Percentiles rank a stretch among this genome's conserved stretches.
phyloP scores from a whole-genome alignment of 1,284 basidiomycete species.

The Pseudozyma flocculosa region DNA sequence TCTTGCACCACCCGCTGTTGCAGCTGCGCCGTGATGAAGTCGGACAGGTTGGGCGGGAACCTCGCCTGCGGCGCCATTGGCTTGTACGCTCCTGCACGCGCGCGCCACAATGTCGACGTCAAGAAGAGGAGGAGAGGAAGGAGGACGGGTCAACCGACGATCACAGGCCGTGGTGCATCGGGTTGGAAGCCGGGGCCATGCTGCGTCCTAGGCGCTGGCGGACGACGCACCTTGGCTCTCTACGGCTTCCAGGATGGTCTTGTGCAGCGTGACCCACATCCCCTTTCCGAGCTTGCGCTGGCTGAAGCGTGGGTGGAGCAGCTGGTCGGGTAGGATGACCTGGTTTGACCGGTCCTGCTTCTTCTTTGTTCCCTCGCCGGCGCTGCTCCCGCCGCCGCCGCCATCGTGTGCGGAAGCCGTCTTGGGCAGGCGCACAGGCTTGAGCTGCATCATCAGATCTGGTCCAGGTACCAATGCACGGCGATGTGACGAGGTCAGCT shows the following conservation, averaged over 20 bases:
- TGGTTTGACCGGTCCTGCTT: neutral
- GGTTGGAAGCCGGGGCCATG: too few species aligned
- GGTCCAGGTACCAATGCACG: too few species aligned
- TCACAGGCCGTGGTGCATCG: too few species aligned
- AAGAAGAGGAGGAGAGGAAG: too few species aligned
- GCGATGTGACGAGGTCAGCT: too few species aligned
- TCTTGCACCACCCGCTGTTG: slow-evolving; percentile 16
- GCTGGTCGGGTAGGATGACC: slow-evolving; percentile 13
- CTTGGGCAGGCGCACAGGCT: slow-evolving; percentile 10
- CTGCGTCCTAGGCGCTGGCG: too few species aligned
- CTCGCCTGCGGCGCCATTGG: too few species aligned
- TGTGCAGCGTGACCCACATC: slow-evolving; percentile 9
- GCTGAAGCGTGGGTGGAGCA: slow-evolving; percentile 10
- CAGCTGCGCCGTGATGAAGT: slow-evolving; percentile 11
- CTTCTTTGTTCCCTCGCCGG: neutral
- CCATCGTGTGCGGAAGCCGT: neutral
- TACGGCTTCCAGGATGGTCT: slow-evolving; percentile 1
- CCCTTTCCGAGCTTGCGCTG: slow-evolving; percentile 8
- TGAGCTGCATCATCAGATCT: slow-evolving; percentile 17
- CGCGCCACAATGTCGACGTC: too few species aligned
- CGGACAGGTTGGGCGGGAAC: neutral
- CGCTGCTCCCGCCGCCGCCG: neutral
- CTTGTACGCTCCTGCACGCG: too few species aligned
- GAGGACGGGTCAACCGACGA: too few species aligned
- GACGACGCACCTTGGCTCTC: neutral